Percentiles rank a stretch among this genome's conserved stretches.
phyloP scores from a whole-genome alignment of 2,329 filamentous ascomycete species.

The Bipolaris sorokiniana region DNA sequence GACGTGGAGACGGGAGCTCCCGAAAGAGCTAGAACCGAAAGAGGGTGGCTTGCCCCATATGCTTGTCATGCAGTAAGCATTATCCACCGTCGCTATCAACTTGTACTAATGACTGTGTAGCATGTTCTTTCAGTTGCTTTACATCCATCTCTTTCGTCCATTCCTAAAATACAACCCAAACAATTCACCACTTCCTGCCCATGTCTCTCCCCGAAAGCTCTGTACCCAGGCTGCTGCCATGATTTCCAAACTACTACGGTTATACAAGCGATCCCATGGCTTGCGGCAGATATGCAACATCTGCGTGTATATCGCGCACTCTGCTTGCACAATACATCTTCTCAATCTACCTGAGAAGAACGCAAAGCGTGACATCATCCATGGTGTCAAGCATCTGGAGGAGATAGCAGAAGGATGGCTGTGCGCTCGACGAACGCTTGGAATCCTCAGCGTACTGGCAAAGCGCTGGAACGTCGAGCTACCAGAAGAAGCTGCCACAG shows the following conservation, averaged over 20 bases:
- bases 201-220: slow-evolving; percentile 87
- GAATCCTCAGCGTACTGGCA: slow-evolving; percentile 82
- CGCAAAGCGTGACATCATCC: slow-evolving; percentile 84
- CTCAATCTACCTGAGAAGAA: slow-evolving; percentile 93
- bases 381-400: slow-evolving; percentile 88
- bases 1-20: slow-evolving; percentile 83
- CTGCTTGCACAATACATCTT: slow-evolving; percentile 91
- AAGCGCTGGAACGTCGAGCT: slow-evolving; percentile 90
- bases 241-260: slow-evolving; percentile 90
- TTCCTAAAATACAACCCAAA: slow-evolving; percentile 88
- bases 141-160: slow-evolving; percentile 93
- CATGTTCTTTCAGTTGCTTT: slow-evolving; percentile 97
- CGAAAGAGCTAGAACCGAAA: slow-evolving; percentile 84
- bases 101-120: slow-evolving; percentile 56
- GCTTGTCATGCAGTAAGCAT: slow-evolving; percentile 81
- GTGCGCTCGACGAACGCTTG: slow-evolving; percentile 82
- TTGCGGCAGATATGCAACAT: slow-evolving; percentile 95
- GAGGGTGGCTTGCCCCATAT: slow-evolving; percentile 90
- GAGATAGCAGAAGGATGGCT: slow-evolving; percentile 97
- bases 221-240: slow-evolving; percentile 88
- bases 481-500: slow-evolving; percentile 78
- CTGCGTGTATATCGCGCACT: slow-evolving; percentile 93
- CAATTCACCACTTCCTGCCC: slow-evolving; percentile 80
- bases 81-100: neutral
- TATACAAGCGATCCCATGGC: slow-evolving; percentile 92